These are phyloP conservation scores for Ceratobasidium sp. DNA, from an alignment of 1,284 basidiomycete genomes.

Conservation along the genomic window DNA sequence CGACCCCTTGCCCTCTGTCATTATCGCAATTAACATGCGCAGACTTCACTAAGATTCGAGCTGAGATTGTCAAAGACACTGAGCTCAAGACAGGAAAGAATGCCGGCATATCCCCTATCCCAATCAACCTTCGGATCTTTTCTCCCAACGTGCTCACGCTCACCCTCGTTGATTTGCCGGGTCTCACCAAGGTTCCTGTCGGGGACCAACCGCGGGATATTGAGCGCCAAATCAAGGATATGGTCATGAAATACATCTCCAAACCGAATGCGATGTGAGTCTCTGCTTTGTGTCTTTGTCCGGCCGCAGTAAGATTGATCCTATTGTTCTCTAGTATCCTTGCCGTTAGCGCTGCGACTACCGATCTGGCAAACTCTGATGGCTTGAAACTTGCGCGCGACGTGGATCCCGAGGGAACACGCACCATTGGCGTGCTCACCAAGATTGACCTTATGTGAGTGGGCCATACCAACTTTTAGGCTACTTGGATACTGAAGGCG, in stretches of 20 bases:
- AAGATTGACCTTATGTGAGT: constrained; percentile 96
- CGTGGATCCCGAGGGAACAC: constrained; percentile 91
- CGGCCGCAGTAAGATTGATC: not conserved
- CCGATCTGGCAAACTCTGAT: constrained; percentile 97
- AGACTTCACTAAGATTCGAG: constrained; percentile 95
- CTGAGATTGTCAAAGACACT: constrained; percentile 95
- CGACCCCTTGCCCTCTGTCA: not conserved
- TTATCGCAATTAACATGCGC: not conserved
- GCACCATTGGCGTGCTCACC: constrained; percentile 97
- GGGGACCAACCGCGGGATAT: constrained; percentile 98
- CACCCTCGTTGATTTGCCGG: constrained; percentile 95
- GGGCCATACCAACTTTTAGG: not conserved
- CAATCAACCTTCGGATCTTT: constrained; percentile 96
- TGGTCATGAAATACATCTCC: constrained; percentile 94
- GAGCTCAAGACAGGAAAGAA: constrained; percentile 98
- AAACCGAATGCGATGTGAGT: constrained; percentile 70
- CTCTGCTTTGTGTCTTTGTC: not conserved
- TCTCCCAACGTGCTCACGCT: constrained; percentile 96
- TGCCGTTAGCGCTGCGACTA: constrained; percentile 95
- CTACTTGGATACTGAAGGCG: not conserved
- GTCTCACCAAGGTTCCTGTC: constrained; percentile 94
- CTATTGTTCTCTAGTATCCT: constrained; percentile 77
- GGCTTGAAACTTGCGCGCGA: constrained; percentile 95
- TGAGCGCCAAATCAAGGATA: constrained; percentile 95
- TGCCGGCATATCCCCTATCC: constrained; percentile 61